A percentile compares a stretch with the other conserved stretches of the same genome.
Conservation (phyloP, 495 filamentous ascomycete species). For the Penicillium desertorum region DNA sequence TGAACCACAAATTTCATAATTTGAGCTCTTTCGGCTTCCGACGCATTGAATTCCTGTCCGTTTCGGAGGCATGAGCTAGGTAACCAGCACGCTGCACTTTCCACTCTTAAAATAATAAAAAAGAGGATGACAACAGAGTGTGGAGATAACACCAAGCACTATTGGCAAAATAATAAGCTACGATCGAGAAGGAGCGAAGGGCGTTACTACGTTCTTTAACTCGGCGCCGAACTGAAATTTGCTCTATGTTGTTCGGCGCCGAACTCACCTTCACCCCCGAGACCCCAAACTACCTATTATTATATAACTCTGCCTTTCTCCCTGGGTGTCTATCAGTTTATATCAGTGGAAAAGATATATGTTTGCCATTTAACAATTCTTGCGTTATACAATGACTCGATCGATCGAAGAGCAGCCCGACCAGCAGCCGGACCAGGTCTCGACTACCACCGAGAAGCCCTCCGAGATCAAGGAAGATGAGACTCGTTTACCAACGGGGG, state of each 20-base stretch:
- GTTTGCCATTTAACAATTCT: not conserved
- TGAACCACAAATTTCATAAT: not conserved
- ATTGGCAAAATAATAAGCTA: too few species aligned
- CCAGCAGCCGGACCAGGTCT: not conserved
- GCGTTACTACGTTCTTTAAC: not conserved
- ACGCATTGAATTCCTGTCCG: not conserved
- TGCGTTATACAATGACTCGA: not conserved
- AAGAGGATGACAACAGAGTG: too few species aligned
- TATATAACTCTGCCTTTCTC: not conserved
- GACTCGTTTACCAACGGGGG: not conserved
- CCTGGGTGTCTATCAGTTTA: not conserved
- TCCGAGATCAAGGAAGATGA: not conserved
- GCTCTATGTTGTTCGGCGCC: constrained; percentile 1
- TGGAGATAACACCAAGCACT: too few species aligned
- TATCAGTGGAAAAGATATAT: not conserved
- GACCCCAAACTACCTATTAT: not conserved
- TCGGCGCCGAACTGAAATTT: not conserved
- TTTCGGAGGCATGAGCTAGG: not conserved
- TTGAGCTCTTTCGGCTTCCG: not conserved
- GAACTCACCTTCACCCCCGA: not conserved
- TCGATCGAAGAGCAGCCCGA: not conserved
- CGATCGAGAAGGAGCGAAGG: not conserved
- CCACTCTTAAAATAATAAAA: too few species aligned
- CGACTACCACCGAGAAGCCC: constrained; percentile 3
- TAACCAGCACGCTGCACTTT: too few species aligned